Base-by-base conservation (phyloP, 2,329 filamentous ascomycete species). In the Diplodia seriata region DNA sequence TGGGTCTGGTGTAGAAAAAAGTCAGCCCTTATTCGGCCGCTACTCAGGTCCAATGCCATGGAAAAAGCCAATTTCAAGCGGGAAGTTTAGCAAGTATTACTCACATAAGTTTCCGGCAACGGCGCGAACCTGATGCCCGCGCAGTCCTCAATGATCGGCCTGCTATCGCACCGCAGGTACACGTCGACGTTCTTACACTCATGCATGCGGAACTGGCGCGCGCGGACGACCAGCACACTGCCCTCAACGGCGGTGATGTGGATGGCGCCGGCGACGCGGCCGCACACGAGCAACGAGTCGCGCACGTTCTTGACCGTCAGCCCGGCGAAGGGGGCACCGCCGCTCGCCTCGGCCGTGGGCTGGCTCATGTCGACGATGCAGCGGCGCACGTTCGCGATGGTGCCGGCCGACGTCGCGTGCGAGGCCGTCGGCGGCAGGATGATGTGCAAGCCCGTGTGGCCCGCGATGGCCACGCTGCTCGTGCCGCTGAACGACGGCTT, bases 61-160 rank as follows among this genome's bases (percentile, higher is more conserved):
- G 26, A 55, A 20, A n/a, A 12, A n/a, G 9, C 29, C 18, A 31
- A 20, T 64, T 47, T n/a, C 9, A 12, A 4, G 36, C 3, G 43
- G 18, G 8, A 20, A 9, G 7, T 47, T 20, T 20, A 47, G 43
- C 18, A 20, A 47, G 43, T n/a, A 20, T 18, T 5, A 62, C 63
- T 59, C 29, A 54, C 61, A 23, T 63, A 68, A 4, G 47, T 57
- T 2, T 54, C 78, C 0, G 93, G 93, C 33, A 97, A 81, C 14
- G 89, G 89, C 20, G 92, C 90, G 79, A 99, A 97, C 12, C 90
- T 85, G 76, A 99, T 87, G 15, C 84, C 85, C 29, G 81, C 85
- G 76, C 94, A 98, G 72, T 95, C 90, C 79, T 99, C 95, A 71
- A 99, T 97, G 73, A 99, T 97, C 0, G 95, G 95, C 70, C 93